Evolutionary conservation across 1,284 basidiomycete species (phyloP).

Genomic region (Apiotrichum mycotoxinovorans): DNA sequence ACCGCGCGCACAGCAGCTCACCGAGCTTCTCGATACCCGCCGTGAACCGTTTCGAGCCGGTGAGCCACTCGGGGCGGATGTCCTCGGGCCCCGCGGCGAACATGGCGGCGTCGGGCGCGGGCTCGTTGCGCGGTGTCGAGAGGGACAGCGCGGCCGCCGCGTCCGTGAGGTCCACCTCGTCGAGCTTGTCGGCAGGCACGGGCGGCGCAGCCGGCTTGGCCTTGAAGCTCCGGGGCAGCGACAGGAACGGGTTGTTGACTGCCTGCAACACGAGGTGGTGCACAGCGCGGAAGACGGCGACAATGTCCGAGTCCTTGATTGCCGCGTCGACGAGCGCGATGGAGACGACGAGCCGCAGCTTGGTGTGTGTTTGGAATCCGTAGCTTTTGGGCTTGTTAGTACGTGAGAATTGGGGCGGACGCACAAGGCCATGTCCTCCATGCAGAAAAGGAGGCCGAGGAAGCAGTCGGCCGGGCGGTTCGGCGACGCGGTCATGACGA

Average conservation of each 20-base stretch:
- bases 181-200: not conserved
- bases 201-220: slow-evolving; percentile 13
- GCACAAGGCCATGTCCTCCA: slow-evolving; percentile 51
- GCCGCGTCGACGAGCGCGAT: slow-evolving; percentile 49
- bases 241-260: slow-evolving; percentile 44
- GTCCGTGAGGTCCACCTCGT: not conserved
- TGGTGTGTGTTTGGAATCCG: slow-evolving; percentile 48
- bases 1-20: slow-evolving; percentile 26
- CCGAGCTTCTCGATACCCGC: slow-evolving; percentile 38
- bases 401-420: slow-evolving; percentile 14
- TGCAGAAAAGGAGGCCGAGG: slow-evolving; percentile 49
- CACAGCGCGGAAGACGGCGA: slow-evolving; percentile 48
- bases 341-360: slow-evolving; percentile 46
- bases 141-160: not conserved
- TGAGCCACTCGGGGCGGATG: slow-evolving; percentile 34
- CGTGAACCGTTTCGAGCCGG: slow-evolving; percentile 32
- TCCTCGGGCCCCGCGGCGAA: slow-evolving; percentile 39
- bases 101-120: slow-evolving; percentile 28
- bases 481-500: slow-evolving; percentile 43
- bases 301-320: slow-evolving; percentile 49
- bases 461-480: slow-evolving; percentile 46
- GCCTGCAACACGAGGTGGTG: slow-evolving; percentile 44
- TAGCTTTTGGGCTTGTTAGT: slow-evolving; percentile 42
- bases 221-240: slow-evolving; percentile 31
- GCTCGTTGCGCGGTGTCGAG: slow-evolving; percentile 7